These are phyloP conservation scores for Elaphomyces granulatus DNA, from an alignment of 495 filamentous ascomycete genomes.

Conservation along the genomic window DNA sequence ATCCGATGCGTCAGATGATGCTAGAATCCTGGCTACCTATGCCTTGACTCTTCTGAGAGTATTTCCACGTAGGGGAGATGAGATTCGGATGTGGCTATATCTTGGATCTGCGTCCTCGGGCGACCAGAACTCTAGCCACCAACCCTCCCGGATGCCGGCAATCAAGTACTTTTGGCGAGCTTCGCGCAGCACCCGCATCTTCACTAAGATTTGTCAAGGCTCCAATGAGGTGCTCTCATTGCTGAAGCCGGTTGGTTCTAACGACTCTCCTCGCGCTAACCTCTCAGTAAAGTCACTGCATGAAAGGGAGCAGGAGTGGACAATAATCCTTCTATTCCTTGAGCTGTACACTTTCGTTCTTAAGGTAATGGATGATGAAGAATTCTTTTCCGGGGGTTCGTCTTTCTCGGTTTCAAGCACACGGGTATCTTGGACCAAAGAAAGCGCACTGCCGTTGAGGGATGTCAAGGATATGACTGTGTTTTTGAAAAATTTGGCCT, in stretches of 20 bases:
- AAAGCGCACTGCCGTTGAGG: conserved; percentile 52
- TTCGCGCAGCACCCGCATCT: conserved; percentile 50
- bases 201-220: conserved; percentile 46
- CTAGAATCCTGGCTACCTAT: conserved; percentile 68
- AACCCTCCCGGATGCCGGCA: conserved; percentile 42
- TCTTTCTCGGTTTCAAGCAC: conserved; percentile 21
- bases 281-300: conserved; percentile 10
- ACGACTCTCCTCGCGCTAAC: conserved; percentile 12
- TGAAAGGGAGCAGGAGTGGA: conserved; percentile 62
- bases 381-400: conserved; percentile 31
- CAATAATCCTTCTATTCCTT: conserved; percentile 75
- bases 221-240: conserved; percentile 41
- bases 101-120: conserved; percentile 50
- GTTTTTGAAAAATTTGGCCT: conserved; percentile 88
- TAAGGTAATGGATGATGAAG: conserved; percentile 84
- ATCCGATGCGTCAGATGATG: conserved; percentile 38
- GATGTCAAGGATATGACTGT: conserved; percentile 61
- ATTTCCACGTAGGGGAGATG: conserved; percentile 71
- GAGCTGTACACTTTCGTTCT: conserved; percentile 89
- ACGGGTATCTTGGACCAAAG: conserved; percentile 37
- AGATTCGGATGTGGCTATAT: conserved; percentile 93
- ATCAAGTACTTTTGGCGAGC: conserved; percentile 86
- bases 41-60: conserved; percentile 72
- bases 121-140: conserved; percentile 20
- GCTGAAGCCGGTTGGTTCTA: conserved; percentile 27